Percentiles rank a stretch among this genome's conserved stretches.
Evolutionary conservation across 2,329 filamentous ascomycete species (phyloP).

Genomic region (Phialemoniopsis sp.): DNA sequence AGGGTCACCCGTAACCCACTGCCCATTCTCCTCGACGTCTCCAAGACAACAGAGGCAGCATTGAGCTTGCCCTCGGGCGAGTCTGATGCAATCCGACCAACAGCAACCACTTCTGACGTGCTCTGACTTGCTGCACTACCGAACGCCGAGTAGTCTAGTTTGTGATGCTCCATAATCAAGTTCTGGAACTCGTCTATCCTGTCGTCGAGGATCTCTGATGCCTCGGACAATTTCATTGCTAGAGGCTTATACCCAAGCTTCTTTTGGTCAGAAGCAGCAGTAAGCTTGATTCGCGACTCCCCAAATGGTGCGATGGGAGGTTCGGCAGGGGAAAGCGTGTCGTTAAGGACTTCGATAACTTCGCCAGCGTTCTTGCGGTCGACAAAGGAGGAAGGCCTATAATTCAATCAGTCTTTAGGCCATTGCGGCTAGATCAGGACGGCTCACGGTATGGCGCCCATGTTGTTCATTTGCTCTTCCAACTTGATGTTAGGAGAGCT

Average conservation of each 20-base stretch:
- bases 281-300: conserved; percentile 78
- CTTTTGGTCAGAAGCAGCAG: conserved; percentile 81
- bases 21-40: conserved; percentile 80
- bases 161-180: conserved; percentile 70
- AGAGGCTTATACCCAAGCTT: conserved; percentile 90
- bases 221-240: conserved; percentile 90
- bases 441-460: conserved; percentile 32
- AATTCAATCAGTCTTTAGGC: conserved; percentile 7
- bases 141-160: conserved; percentile 74
- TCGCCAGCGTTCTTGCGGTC: conserved; percentile 78
- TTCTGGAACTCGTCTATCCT: conserved; percentile 84
- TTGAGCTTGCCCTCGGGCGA: conserved; percentile 83
- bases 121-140: conserved; percentile 83
- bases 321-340: conserved; percentile 63
- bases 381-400: conserved; percentile 62
- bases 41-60: conserved; percentile 77
- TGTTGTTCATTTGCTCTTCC: conserved; percentile 32
- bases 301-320: conserved; percentile 67
- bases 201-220: conserved; percentile 91
- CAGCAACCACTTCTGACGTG: conserved; percentile 81
- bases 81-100: conserved; percentile 89
- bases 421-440: not conserved
- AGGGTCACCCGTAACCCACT: conserved; percentile 78
- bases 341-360: conserved; percentile 78
- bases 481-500: conserved; percentile 25